Conservation (phyloP, 148 eudicot genomes). For the Silene latifolia region DNA sequence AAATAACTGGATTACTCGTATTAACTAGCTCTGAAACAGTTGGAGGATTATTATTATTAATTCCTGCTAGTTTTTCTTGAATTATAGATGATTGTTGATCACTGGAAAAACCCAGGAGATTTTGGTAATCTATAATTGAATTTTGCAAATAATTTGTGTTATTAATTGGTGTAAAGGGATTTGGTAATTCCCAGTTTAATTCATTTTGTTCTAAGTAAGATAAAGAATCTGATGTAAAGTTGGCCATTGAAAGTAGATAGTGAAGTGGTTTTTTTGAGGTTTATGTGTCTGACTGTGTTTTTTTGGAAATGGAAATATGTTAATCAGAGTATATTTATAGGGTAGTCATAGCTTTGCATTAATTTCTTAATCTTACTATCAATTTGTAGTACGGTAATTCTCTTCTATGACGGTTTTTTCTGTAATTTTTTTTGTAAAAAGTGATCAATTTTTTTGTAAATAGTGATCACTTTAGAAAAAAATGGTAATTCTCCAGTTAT, state of each 20-base stretch:
- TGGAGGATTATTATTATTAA: constrained; percentile 22
- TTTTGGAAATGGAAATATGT: constrained; percentile 8
- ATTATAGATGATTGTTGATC: constrained; percentile 37
- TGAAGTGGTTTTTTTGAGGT: neutral
- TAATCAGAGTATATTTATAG: constrained; percentile 14
- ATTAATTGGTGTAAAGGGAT: constrained; percentile 26
- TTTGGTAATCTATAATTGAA: constrained; percentile 30
- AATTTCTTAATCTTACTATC: no score
- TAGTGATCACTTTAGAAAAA: no score
- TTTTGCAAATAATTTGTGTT: constrained; percentile 25
- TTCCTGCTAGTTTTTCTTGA: constrained; percentile 15
- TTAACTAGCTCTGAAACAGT: constrained; percentile 14
- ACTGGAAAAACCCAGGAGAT: constrained; percentile 35
- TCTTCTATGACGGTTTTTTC: no score
- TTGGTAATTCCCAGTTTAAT: constrained; percentile 45
- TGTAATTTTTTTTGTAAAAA: no score
- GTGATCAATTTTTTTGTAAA: no score
- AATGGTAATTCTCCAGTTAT: no score
- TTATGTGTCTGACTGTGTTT: neutral
- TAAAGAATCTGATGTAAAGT: constrained; percentile 26
- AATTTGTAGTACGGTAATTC: no score
- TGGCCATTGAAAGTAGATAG: constrained; percentile 31
- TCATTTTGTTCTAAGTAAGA: constrained; percentile 40
- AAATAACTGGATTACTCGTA: constrained; percentile 14
- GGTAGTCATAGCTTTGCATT: neutral